Percentiles rank a stretch among this genome's conserved stretches.
Evolutionary conservation across 371 early-diverging fungal genomes (phyloP).

Genomic region (Choanephora cucurbitarum): DNA sequence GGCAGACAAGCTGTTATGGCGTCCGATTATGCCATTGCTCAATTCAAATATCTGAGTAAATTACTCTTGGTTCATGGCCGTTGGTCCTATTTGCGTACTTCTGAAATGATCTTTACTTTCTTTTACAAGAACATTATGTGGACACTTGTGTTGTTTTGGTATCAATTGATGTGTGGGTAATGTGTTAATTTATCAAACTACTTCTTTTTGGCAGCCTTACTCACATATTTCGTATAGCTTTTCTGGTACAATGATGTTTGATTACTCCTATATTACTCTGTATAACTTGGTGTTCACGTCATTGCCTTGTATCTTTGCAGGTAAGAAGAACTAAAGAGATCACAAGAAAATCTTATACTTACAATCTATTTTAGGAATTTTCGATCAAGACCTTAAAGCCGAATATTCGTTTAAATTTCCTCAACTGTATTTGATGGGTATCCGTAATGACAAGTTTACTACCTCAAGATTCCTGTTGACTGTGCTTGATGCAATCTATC

Average conservation of each 20-base stretch:
- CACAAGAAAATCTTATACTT: background rate
- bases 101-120: constrained; percentile 77
- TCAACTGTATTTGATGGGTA: constrained; percentile 85
- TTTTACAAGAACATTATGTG: constrained; percentile 85
- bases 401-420: constrained; percentile 79
- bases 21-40: constrained; percentile 87
- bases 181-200: constrained; percentile 5
- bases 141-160: constrained; percentile 80
- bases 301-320: constrained; percentile 68
- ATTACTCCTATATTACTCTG: constrained; percentile 79
- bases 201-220: constrained; percentile 34
- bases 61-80: constrained; percentile 81
- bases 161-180: constrained; percentile 76
- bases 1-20: constrained; percentile 91
- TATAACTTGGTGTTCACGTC: constrained; percentile 81
- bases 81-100: constrained; percentile 80
- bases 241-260: constrained; percentile 69
- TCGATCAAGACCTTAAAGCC: constrained; percentile 91
- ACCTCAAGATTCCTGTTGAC: constrained; percentile 81
- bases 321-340: constrained; percentile 14
- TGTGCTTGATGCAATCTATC: constrained; percentile 86
- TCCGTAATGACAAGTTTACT: constrained; percentile 83
- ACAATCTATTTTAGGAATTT: constrained; percentile 60
- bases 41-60: constrained; percentile 77
- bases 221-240: constrained; percentile 25